A percentile compares a stretch with the other conserved stretches of the same genome.
phyloP scores from a whole-genome alignment of 352 stramenopile genomes.

The Phytopythium delawarense region DNA sequence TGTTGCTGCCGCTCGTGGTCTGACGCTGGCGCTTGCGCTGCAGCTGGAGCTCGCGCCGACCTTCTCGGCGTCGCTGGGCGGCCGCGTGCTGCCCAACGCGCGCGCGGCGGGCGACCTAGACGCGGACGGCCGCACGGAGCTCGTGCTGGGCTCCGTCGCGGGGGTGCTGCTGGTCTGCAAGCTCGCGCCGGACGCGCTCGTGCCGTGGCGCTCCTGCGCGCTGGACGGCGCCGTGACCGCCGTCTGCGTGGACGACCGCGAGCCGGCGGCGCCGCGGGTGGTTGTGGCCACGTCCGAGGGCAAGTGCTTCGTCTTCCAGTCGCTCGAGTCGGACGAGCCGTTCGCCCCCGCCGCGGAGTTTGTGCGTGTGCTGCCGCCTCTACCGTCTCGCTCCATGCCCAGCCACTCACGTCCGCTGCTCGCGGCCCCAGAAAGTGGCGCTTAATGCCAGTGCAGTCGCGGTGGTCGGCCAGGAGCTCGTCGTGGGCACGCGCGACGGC shows the following conservation, averaged over 20 bases:
- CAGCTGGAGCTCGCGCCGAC: slow-evolving; percentile 69
- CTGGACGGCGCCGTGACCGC: slow-evolving; percentile 72
- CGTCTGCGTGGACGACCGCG: slow-evolving; percentile 49
- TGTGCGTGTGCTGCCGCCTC: slow-evolving; percentile 23
- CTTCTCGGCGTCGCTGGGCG: slow-evolving; percentile 53
- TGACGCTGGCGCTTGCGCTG: too few relatives aligned
- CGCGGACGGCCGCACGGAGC: slow-evolving; percentile 52
- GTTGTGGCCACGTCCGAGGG: slow-evolving; percentile 77
- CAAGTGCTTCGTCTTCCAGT: slow-evolving; percentile 58
- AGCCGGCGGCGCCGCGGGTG: slow-evolving; percentile 39
- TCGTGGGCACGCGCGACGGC: slow-evolving; percentile 65
- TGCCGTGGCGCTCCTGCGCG: slow-evolving; percentile 48
- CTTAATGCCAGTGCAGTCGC: slow-evolving; percentile 67
- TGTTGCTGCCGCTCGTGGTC: too few relatives aligned
- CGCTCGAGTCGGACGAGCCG: slow-evolving; percentile 41
- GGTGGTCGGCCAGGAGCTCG: slow-evolving; percentile 44
- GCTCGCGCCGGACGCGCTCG: slow-evolving; percentile 42
- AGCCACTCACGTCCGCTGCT: too few relatives aligned
- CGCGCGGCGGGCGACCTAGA: slow-evolving; percentile 61
- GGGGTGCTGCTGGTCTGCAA: slow-evolving; percentile 72
- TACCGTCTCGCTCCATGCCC: too few relatives aligned
- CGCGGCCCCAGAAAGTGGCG: slow-evolving; percentile 34
- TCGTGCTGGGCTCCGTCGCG: slow-evolving; percentile 62
- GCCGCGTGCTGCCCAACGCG: slow-evolving; percentile 68
- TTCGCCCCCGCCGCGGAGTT: slow-evolving; percentile 60